Evolutionary conservation across 129 eudicot genomes (phyloP).

Genomic region (carrot (Daucus carota)): DH1_v3.0 NC_030387.2:5844501-5845000

Average conservation of each 20-base stretch:
- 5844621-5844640: background rate
- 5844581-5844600: background rate
- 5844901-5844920: background rate
- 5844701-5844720: background rate
- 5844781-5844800: background rate
- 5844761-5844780: background rate
- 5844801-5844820: background rate
- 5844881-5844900: background rate
- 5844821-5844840: background rate
- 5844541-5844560: background rate
- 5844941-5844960: slow-evolving; percentile 7
- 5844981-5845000: slow-evolving; percentile 10
- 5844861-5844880: background rate
- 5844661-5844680: background rate
- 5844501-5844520: background rate
- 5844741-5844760: background rate
- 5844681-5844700: background rate
- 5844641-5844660: background rate
- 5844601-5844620: slow-evolving; percentile 1
- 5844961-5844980: slow-evolving; percentile 11
- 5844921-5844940: background rate
- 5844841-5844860: background rate
- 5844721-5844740: background rate
- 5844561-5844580: background rate
- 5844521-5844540: background rate